phyloP scores from a whole-genome alignment of 2,329 filamentous ascomycete genomes.

The Penicillium sp. region DNA sequence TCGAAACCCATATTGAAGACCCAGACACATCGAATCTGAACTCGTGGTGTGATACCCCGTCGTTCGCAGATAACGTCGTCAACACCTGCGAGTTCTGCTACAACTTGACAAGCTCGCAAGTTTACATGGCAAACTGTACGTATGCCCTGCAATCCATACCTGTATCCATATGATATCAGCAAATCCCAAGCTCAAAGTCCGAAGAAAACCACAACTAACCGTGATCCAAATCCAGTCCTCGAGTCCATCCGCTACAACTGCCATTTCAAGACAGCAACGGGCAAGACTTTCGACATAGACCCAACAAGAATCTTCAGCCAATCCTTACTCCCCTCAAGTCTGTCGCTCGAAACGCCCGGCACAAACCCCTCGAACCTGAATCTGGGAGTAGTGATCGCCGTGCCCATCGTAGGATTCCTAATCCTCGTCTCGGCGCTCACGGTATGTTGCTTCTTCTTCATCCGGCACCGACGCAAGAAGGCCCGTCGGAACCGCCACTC shows the following conservation, averaged over 20 bases:
- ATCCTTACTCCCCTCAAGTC: constrained; percentile 36
- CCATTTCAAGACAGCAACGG: constrained; percentile 36
- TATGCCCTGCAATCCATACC: constrained; percentile 6
- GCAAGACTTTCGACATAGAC: constrained; percentile 39
- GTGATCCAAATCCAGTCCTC: constrained; percentile 33
- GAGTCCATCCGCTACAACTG: constrained; percentile 48
- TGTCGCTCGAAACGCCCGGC: constrained; percentile 19
- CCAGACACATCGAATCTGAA: constrained; percentile 32
- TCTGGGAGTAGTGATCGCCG: constrained; percentile 41
- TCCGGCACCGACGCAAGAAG: constrained; percentile 42
- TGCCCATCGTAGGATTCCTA: constrained; percentile 44
- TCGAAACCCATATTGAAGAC: constrained; percentile 30
- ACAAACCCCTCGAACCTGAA: constrained; percentile 23
- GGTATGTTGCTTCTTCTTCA: constrained; percentile 43
- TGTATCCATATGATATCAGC: background rate
- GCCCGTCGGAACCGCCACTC: constrained; percentile 27
- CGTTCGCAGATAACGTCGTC: constrained; percentile 43
- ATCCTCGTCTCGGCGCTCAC: constrained; percentile 33
- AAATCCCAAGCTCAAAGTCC: background rate
- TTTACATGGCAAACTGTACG: constrained; percentile 46
- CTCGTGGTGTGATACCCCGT: constrained; percentile 37
- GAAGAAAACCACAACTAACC: constrained; percentile 1
- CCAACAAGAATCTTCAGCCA: constrained; percentile 43
- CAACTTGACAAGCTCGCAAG: constrained; percentile 40
- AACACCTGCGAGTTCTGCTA: constrained; percentile 45